These are phyloP conservation scores for Phylloporus scabripes DNA, from an alignment of 768 basidiomycete genomes.

Conservation along the genomic window DNA sequence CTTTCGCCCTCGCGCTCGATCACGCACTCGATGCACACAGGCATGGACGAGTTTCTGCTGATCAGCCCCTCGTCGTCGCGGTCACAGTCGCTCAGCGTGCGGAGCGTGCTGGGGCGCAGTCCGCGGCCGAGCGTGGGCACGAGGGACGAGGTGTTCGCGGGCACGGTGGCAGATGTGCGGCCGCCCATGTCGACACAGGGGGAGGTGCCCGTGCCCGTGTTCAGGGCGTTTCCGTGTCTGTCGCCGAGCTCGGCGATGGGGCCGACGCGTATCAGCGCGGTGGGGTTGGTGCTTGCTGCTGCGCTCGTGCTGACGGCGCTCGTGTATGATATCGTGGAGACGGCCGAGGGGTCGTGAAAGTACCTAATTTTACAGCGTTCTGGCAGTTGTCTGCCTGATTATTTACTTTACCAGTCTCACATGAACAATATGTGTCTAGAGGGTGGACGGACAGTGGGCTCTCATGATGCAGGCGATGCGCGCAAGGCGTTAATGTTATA, in stretches of 20 bases:
- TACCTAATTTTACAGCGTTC: too few relatives aligned
- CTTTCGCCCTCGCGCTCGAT: constrained; percentile 12
- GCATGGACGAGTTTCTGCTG: constrained; percentile 22
- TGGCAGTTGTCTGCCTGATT: neutral
- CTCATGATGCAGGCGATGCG: too few relatives aligned
- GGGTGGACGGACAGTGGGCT: too few relatives aligned
- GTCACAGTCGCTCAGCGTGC: constrained; percentile 3
- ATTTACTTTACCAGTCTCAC: neutral
- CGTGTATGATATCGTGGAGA: constrained; percentile 12
- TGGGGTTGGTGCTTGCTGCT: constrained; percentile 1
- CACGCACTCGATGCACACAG: constrained; percentile 10
- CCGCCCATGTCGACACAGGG: neutral
- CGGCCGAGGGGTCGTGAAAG: neutral
- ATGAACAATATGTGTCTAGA: neutral
- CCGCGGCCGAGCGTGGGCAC: constrained; percentile 2
- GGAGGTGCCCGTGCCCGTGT: neutral
- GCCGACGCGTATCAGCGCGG: constrained; percentile 10
- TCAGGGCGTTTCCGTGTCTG: constrained; percentile 15
- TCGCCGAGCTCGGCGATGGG: constrained; percentile 3
- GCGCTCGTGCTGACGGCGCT: constrained; percentile 15
- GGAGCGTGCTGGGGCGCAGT: constrained; percentile 5
- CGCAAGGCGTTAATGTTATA: too few relatives aligned
- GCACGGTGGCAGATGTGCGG: neutral
- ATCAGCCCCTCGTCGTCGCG: constrained; percentile 6
- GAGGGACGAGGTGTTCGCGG: neutral